phyloP scores from a whole-genome alignment of 148 eudicot genomes.

The Chenopodium suecicum region DNA sequence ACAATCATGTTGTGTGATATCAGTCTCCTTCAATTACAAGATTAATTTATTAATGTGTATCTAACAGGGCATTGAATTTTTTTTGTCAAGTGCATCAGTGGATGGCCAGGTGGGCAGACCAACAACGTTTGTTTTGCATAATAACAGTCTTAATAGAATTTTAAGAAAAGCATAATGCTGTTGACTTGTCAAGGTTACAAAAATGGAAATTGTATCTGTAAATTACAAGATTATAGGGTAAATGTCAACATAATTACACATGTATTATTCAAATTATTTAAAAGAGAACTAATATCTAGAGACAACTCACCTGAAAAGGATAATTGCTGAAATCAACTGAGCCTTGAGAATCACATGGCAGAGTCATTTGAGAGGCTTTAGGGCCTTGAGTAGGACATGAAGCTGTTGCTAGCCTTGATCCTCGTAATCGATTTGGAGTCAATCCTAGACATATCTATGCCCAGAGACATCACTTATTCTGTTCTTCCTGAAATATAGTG shows the following conservation, averaged over 20 bases:
- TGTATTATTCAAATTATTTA: neutral
- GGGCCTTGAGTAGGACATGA: conserved; percentile 61
- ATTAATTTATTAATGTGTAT: neutral
- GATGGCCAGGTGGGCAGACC: neutral
- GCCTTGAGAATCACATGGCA: conserved; percentile 92
- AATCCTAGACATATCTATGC: conserved; percentile 64
- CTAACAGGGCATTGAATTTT: neutral
- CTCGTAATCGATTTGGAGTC: conserved; percentile 73
- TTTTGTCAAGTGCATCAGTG: neutral
- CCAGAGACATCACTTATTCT: conserved; percentile 12
- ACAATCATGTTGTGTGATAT: neutral
- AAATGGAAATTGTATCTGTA: neutral
- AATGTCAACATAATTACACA: neutral
- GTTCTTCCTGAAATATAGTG: neutral
- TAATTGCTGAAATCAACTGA: conserved; percentile 85
- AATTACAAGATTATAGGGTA: neutral
- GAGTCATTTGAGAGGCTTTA: conserved; percentile 77
- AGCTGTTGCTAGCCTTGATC: conserved; percentile 52
- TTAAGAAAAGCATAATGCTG: neutral
- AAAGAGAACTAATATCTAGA: neutral
- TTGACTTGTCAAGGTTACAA: neutral
- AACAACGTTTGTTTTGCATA: neutral
- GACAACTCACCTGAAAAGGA: conserved; percentile 71
- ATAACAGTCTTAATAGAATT: neutral
- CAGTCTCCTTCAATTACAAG: no score